Base-by-base conservation (phyloP, 495 filamentous ascomycete genomes). In the Podospora australis region DNA sequence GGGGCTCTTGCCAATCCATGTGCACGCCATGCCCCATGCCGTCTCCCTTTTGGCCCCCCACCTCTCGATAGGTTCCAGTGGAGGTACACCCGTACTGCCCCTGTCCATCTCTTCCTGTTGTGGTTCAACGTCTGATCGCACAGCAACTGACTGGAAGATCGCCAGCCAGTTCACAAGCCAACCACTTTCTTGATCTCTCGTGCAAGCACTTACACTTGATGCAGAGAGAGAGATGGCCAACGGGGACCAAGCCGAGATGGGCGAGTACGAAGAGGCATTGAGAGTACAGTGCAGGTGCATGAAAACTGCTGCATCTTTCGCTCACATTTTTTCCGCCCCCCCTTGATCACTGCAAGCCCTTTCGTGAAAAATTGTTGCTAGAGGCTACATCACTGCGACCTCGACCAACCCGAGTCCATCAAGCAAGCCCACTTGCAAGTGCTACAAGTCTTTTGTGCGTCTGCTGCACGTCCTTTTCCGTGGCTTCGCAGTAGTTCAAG, bases 81-180 rank as follows among this genome's bases (percentile, higher is more conserved):
- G 36, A 55, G 36, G 52, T 30, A 46, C 39, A 29, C 26, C 25
- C 30, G 49, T 58, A 52, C 47, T 19, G 25, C 35, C 50, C 58
- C 47, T 53, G 54, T 49, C 52, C 55, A 29, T n/a, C 11, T 34
- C 44, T 44, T 24, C 28, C 35, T 10, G 20, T 4, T 10, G 8
- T 19, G 23, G 32, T n/a, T 6, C 32, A 21, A 35, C 24, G 25
- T 19, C n/a, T 6, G 39, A 22, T 43, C 47, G 25, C 47, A 28
- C 10, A 42, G 21, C 32, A 36, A 36, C 11, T 35, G 32, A 16
- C 32, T n/a, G 19, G 32, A 36, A 14, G 8, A 36, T 36, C 39
- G 29, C 20, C 29, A 19, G 21, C 38, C 38, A 9, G 16, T 19
- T 36, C 32, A 36, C 32, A 36, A 36, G 32, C 32, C 32, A 36